Percentiles rank a stretch among this genome's conserved stretches.
phyloP scores from a whole-genome alignment of 768 basidiomycete genomes.

The Russula foetens region DNA sequence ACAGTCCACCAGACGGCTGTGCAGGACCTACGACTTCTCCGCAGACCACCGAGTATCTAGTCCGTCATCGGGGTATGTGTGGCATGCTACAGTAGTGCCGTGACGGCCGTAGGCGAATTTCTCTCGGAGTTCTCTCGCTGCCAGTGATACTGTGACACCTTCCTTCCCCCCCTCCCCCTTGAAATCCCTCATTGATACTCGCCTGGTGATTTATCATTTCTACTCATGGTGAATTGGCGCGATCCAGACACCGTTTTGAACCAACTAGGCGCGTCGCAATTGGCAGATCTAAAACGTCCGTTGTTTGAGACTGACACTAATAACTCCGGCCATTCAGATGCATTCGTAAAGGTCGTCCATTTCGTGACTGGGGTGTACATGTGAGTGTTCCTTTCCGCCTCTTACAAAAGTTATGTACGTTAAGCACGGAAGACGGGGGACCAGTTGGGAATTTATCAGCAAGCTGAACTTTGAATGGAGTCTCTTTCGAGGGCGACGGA shows the following conservation, averaged over 20 bases:
- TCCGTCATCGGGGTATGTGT: background rate
- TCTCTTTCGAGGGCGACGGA: slow-evolving; percentile 1
- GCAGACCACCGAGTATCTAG: background rate
- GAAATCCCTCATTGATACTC: background rate
- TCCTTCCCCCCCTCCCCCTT: background rate
- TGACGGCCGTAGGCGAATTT: background rate
- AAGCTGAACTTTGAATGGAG: slow-evolving; percentile 12
- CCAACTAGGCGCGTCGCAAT: background rate
- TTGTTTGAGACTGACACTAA: background rate
- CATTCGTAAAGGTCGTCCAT: slow-evolving; percentile 5
- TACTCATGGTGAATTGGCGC: background rate
- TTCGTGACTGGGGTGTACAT: slow-evolving; percentile 9
- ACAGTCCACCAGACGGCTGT: no score
- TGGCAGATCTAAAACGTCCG: background rate
- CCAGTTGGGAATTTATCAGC: slow-evolving; percentile 12
- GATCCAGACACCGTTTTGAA: background rate
- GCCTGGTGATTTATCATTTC: background rate
- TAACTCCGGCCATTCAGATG: background rate
- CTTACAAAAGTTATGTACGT: background rate
- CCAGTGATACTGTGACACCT: no score
- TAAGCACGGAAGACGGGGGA: background rate
- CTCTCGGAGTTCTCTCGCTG: background rate
- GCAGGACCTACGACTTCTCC: background rate
- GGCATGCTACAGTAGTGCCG: background rate
- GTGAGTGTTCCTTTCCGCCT: background rate